Evolutionary conservation across 106 monocot genomes (phyloP).

Genomic region (Dendrobium catenatum): DNA sequence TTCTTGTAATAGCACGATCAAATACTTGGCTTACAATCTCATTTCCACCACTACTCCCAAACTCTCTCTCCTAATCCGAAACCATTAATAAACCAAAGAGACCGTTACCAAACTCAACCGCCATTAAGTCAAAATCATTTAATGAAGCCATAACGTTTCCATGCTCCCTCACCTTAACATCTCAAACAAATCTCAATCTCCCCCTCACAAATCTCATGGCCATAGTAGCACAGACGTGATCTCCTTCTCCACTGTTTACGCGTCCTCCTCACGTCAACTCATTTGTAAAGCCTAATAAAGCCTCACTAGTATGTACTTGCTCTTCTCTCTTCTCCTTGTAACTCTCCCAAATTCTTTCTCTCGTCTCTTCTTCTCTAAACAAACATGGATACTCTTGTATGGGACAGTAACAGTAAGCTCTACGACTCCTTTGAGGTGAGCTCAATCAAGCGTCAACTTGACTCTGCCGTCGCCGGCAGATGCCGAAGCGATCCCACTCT

Average conservation of each 20-base stretch:
- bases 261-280: background rate
- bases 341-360: background rate
- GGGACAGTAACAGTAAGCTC: slow-evolving; percentile 72
- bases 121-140: background rate
- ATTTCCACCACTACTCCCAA: no score
- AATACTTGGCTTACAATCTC: no score
- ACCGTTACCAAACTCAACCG: background rate
- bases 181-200: background rate
- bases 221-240: background rate
- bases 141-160: background rate
- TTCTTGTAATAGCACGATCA: no score
- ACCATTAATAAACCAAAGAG: background rate
- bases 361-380: background rate
- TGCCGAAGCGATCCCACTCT: slow-evolving; percentile 24
- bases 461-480: slow-evolving; percentile 20
- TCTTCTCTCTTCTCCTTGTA: no score
- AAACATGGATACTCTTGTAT: slow-evolving; percentile 15
- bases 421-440: slow-evolving; percentile 83
- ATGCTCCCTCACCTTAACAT: background rate
- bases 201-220: background rate
- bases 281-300: background rate
- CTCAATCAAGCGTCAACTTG: slow-evolving; percentile 48
- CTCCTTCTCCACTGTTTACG: background rate
- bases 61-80: no score
- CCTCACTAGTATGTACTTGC: background rate